Conservation (phyloP, 31 red algal genomes). For the Asparagopsis taxiformis region DNA sequence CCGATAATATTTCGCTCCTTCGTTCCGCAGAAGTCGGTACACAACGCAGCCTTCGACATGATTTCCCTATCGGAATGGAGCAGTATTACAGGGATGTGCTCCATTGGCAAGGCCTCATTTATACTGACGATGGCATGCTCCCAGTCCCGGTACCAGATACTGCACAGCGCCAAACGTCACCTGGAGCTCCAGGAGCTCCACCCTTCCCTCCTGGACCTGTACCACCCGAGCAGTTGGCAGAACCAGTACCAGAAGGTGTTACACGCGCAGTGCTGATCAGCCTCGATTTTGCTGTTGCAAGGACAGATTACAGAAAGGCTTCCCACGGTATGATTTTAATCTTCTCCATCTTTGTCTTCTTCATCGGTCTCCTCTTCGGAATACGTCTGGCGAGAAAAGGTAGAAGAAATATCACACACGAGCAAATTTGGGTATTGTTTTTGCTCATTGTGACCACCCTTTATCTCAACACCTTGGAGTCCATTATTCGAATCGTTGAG, state of each 20-base stretch:
- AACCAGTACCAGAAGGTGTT: not conserved
- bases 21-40: not conserved
- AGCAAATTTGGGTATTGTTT: slow-evolving; percentile 78
- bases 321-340: not conserved
- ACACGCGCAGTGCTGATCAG: not conserved
- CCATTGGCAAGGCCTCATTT: not conserved
- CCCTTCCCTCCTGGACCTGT: too few relatives aligned
- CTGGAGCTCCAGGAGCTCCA: not conserved
- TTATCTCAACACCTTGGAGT: slow-evolving; percentile 45
- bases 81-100: not conserved
- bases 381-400: slow-evolving; percentile 28
- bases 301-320: not conserved
- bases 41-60: not conserved
- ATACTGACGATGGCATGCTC: not conserved
- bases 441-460: slow-evolving; percentile 20
- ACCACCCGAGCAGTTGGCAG: not conserved
- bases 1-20: not conserved
- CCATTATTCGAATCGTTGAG: slow-evolving; percentile 9
- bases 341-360: slow-evolving; percentile 17
- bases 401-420: slow-evolving; percentile 36
- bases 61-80: not conserved
- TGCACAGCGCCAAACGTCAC: not conserved
- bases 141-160: not conserved
- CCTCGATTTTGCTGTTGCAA: not conserved
- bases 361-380: slow-evolving; percentile 20